phyloP scores from a whole-genome alignment of 176 grass and related monocot species.

The Oryza australiensis region DNA sequence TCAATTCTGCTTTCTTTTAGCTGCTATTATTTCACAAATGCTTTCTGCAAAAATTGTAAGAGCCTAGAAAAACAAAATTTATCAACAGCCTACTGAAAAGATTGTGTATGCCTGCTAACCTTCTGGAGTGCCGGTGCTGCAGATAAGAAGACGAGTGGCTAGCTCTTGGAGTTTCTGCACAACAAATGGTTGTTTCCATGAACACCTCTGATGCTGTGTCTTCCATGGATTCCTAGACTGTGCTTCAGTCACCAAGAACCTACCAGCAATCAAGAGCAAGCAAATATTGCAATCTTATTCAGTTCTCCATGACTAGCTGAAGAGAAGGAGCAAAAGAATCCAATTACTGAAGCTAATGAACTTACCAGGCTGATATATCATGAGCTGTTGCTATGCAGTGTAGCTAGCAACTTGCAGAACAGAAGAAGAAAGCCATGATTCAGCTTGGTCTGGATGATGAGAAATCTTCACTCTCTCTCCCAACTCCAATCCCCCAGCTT shows the following conservation, averaged over 20 bases:
- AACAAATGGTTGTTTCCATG: neutral
- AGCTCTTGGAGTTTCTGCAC: constrained; percentile 4
- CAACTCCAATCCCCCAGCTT: neutral
- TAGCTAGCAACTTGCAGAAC: neutral
- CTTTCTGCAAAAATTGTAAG: neutral
- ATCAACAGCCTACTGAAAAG: neutral
- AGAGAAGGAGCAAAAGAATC: neutral
- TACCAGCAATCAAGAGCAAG: constrained; percentile 2
- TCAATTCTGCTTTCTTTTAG: neutral
- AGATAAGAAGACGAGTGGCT: constrained; percentile 6
- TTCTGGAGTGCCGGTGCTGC: constrained; percentile 38
- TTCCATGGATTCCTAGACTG: constrained; percentile 15
- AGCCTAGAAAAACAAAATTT: neutral
- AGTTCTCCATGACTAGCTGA: neutral
- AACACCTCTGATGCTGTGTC: neutral
- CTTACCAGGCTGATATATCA: constrained; percentile 10
- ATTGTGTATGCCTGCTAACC: constrained; percentile 33
- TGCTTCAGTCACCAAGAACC: constrained; percentile 35
- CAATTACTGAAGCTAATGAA: neutral
- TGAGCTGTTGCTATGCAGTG: neutral
- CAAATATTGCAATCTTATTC: neutral
- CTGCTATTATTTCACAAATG: neutral
- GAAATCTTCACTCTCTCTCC: neutral
- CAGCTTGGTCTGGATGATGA: neutral
- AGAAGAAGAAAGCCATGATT: neutral